A percentile compares a stretch with the other conserved stretches of the same genome.
Conservation (phyloP, 2,329 filamentous ascomycete species). For the Phyllosticta capitalensis region DNA sequence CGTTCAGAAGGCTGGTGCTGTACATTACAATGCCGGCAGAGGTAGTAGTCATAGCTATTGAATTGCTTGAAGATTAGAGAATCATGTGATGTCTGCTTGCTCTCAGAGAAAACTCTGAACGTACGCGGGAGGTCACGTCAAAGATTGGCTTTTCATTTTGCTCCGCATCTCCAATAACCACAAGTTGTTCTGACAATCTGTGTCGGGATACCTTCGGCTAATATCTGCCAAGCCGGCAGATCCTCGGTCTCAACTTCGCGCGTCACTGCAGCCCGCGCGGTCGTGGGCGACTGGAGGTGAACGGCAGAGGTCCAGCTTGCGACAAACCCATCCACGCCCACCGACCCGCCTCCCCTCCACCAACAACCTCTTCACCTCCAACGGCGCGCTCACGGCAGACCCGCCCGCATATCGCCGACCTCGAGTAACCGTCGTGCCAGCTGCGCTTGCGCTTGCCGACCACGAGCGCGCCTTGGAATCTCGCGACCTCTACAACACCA, state of each 20-base stretch:
- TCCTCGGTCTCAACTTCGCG: background rate
- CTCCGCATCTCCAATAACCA: too few relatives aligned
- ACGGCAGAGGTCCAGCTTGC: background rate
- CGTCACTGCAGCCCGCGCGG: background rate
- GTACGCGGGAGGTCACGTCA: too few relatives aligned
- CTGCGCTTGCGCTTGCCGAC: background rate
- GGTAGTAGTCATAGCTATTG: background rate
- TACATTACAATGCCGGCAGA: background rate
- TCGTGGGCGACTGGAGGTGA: background rate
- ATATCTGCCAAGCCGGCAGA: background rate
- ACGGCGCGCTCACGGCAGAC: background rate
- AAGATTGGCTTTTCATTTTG: too few relatives aligned
- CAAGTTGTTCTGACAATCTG: too few relatives aligned
- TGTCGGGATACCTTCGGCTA: too few relatives aligned
- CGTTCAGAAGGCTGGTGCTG: background rate
- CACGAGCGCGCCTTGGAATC: constrained; percentile 6
- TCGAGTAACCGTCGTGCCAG: background rate
- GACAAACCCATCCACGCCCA: background rate
- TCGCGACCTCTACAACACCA: constrained; percentile 5
- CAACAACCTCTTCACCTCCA: background rate
- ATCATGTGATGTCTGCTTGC: background rate
- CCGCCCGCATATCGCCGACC: background rate
- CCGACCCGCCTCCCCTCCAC: background rate
- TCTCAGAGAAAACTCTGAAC: too few relatives aligned
- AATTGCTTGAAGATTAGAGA: background rate